Base-by-base conservation (phyloP, 2,329 filamentous ascomycete genomes). In the Colletotrichum abscissum region DNA sequence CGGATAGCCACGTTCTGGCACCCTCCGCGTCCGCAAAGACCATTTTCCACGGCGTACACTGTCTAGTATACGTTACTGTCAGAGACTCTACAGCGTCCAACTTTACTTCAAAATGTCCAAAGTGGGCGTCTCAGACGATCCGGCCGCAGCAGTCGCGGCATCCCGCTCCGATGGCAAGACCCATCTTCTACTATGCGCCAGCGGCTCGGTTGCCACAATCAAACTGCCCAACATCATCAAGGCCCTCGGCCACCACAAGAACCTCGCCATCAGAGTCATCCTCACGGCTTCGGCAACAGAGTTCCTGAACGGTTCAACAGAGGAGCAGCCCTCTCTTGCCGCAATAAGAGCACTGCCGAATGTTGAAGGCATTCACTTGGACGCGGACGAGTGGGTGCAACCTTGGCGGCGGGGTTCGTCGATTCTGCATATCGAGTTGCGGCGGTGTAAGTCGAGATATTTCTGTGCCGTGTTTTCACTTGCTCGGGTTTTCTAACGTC, bases 341-440 rank as follows among this genome's bases (percentile, higher is more conserved):
- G 82, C 88, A 0, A 84, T 98, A 5, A 82, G 85, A 14, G 77
- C 82, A 3, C 82, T 94, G 5, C 90, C 91, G 3, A 92, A 93
- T 75, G 93, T 98, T 7, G 95, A 97, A 56, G 94, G 88, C 24
- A 88, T 98, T 60, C 95, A 98, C 82, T 86, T 88, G 9, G 95
- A 98, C 79, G 89, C 90, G n/a, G 94, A 95, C 76, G 97, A 98
- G 82, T 98, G 95, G 95, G 83, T 86, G 14, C 85, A 87, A 56
- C 91, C 94, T 0, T 98, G 96, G 96, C 89, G 87, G 26, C 88
- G 95, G 2, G 94, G 93, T 4, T 90, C 90, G n/a, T 87, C 88
- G 3, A 97, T 99, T 59, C 84, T 98, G 69, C 97, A 99, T 80
- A 98, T 99, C 77, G 94, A 97, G 81, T 85, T 98, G 67, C 87